Conservation (phyloP, 176 grass and related monocot species). For the Triticum monococcum region DNA sequence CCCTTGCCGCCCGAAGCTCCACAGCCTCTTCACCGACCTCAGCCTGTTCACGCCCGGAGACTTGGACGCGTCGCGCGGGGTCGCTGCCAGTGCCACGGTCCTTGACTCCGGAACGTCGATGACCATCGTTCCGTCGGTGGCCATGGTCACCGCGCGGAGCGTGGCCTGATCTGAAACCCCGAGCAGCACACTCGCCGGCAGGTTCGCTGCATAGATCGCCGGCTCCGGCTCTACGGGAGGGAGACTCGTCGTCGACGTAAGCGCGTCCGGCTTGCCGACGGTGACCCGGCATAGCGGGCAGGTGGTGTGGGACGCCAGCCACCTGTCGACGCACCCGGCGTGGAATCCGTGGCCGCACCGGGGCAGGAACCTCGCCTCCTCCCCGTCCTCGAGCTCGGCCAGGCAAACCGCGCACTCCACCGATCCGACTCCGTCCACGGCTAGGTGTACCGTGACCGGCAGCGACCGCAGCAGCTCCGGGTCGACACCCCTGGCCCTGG, state of each 20-base stretch:
- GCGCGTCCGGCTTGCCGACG: constrained; percentile 34
- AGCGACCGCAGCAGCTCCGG: constrained; percentile 45
- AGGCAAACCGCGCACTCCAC: constrained; percentile 65
- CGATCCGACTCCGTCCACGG: not conserved
- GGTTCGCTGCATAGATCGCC: constrained; percentile 43
- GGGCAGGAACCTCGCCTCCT: constrained; percentile 41
- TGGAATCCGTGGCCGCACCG: constrained; percentile 74
- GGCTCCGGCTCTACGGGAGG: constrained; percentile 38
- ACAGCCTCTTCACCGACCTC: constrained; percentile 33
- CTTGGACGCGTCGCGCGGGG: constrained; percentile 10
- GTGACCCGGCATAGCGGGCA: constrained; percentile 69
- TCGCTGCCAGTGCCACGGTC: not conserved
- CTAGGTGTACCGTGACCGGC: constrained; percentile 35
- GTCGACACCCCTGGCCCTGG: not conserved
- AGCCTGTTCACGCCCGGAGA: constrained; percentile 18
- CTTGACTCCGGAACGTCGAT: constrained; percentile 65
- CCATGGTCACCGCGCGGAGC: not conserved
- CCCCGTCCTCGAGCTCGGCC: constrained; percentile 60
- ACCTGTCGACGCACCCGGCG: constrained; percentile 47
- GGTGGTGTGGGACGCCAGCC: constrained; percentile 52
- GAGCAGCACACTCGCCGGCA: constrained; percentile 52
- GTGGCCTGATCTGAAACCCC: not conserved
- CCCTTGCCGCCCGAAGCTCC: constrained; percentile 45
- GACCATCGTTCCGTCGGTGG: constrained; percentile 8
- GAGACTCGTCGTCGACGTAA: not conserved